A percentile compares a stretch with the other conserved stretches of the same genome.
These are phyloP conservation scores for Scutellaria baicalensis DNA, from an alignment of 257 asterid genomes.

Conservation along the genomic window DNA sequence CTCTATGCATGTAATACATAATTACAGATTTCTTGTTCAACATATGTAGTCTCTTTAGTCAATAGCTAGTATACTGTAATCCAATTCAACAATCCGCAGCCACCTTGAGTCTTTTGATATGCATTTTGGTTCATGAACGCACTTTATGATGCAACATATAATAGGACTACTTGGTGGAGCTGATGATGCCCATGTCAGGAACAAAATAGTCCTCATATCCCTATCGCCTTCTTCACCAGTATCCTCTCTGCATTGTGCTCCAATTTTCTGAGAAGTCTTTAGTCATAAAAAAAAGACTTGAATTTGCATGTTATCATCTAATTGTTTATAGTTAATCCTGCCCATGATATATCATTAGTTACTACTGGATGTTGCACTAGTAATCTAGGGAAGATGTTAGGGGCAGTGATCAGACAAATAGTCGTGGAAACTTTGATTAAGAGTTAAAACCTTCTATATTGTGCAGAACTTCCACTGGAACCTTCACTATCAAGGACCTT, in stretches of 20 bases:
- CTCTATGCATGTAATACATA: not conserved
- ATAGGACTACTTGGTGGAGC: not conserved
- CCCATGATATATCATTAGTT: not conserved
- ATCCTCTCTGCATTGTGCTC: not conserved
- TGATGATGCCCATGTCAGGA: not conserved
- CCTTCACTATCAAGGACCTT: constrained; percentile 95
- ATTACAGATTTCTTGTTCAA: not conserved
- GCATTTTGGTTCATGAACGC: not conserved
- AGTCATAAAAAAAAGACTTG: not conserved
- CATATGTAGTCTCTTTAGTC: not conserved
- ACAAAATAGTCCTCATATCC: not conserved
- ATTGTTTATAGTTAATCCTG: not conserved
- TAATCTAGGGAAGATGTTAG: not conserved
- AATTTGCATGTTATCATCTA: not conserved
- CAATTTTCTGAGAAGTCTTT: not conserved
- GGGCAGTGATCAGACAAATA: not conserved
- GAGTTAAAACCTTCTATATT: constrained; percentile 14
- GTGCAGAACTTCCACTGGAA: constrained; percentile 93
- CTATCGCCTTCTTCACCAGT: not conserved
- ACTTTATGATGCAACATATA: not conserved
- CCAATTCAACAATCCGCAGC: not conserved
- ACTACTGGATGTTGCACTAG: not conserved
- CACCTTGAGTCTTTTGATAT: not conserved
- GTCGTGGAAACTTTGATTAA: constrained; percentile 1
- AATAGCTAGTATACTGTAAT: not conserved